These are phyloP conservation scores for Stereum hirsutum DNA, from an alignment of 1,284 basidiomycete species.

Conservation along the genomic window DNA sequence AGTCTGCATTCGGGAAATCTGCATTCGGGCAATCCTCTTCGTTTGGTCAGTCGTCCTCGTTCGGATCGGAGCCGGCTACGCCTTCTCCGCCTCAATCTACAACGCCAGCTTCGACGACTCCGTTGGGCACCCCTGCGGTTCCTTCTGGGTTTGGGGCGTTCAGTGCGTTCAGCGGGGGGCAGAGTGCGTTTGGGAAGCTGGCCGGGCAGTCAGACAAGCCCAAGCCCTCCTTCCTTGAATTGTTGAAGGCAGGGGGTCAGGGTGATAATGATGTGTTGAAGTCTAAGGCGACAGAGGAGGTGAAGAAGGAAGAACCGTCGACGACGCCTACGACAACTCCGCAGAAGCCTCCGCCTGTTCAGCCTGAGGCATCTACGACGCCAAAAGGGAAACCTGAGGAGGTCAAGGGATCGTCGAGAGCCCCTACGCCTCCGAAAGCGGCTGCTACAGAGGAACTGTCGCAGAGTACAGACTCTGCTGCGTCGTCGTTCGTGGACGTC, in stretches of 20 bases:
- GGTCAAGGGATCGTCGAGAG: constrained; percentile 1
- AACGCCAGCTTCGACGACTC: neutral
- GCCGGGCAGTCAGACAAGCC: no score
- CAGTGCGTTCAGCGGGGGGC: constrained; percentile 34
- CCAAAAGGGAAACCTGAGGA: constrained; percentile 3
- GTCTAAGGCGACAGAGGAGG: constrained; percentile 6
- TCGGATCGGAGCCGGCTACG: neutral
- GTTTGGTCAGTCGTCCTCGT: neutral
- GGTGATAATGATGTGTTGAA: constrained; percentile 15
- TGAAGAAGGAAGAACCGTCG: neutral
- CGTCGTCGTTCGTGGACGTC: constrained; percentile 24
- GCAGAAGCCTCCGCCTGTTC: neutral
- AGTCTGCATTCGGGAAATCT: constrained; percentile 20
- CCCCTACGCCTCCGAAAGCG: constrained; percentile 4
- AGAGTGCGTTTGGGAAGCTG: constrained; percentile 34
- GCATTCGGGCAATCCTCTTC: neutral
- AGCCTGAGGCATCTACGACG: neutral
- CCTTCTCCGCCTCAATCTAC: constrained; percentile 1
- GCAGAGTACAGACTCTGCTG: constrained; percentile 12
- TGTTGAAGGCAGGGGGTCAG: constrained; percentile 22
- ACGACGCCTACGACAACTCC: constrained; percentile 1
- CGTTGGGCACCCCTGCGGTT: neutral
- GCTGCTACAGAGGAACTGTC: constrained; percentile 9
- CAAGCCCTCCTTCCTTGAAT: constrained; percentile 30
- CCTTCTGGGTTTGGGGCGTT: constrained; percentile 31